Evolutionary conservation across 1,284 basidiomycete species (phyloP).

Genomic region (Chalciporus sp.): DNA sequence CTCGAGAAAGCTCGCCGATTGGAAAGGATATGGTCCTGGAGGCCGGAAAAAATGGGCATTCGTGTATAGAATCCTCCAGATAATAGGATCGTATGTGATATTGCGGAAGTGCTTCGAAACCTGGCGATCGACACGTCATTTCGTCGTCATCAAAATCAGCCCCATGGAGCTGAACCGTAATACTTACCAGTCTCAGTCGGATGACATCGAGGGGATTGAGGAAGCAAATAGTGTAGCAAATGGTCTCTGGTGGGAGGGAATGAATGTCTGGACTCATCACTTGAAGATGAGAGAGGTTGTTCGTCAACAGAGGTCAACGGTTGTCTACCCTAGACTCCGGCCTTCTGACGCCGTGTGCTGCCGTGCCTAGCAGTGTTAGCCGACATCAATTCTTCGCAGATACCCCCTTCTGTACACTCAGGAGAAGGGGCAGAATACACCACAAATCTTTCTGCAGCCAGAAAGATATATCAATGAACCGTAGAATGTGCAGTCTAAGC

Average conservation of each 20-base stretch:
- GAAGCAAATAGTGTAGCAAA: slow-evolving; percentile 13
- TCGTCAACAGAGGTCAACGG: no score
- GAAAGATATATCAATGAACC: no score
- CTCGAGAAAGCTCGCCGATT: slow-evolving; percentile 19
- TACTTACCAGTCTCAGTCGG: slow-evolving; percentile 16
- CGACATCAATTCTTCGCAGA: no score
- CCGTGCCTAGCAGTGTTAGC: no score
- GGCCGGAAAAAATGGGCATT: slow-evolving; percentile 15
- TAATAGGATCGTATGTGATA: slow-evolving; percentile 12
- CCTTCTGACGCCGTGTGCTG: no score
- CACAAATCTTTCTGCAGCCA: no score
- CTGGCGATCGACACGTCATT: slow-evolving; percentile 4
- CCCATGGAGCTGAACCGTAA: neutral
- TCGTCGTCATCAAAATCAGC: neutral
- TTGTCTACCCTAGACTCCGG: no score
- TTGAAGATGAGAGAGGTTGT: no score
- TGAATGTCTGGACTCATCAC: neutral
- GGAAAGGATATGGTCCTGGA: slow-evolving; percentile 19
- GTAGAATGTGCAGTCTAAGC: no score
- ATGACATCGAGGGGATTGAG: slow-evolving; percentile 19
- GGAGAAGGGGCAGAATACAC: no score
- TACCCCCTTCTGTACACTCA: no score
- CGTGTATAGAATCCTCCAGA: slow-evolving; percentile 22
- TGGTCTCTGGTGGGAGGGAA: slow-evolving; percentile 20
- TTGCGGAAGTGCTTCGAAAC: slow-evolving; percentile 19